Conservation (phyloP, 176 grass and related monocot species). For the Stipa capillata region DNA sequence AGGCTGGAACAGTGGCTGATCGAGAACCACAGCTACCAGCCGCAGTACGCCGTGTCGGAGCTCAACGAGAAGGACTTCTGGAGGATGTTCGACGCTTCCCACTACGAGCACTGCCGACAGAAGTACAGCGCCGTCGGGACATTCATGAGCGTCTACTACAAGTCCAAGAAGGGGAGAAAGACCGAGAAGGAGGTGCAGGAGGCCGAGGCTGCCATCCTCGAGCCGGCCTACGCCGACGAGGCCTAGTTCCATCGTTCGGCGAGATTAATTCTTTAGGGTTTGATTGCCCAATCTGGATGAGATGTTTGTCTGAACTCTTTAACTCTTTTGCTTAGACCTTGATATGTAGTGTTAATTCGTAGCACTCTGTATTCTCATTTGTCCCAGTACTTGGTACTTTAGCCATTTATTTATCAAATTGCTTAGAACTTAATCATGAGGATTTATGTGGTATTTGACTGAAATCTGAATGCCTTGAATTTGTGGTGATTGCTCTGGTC, state of each 20-base stretch:
- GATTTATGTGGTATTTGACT: background rate
- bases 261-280: background rate
- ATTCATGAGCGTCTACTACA: slow-evolving; percentile 98
- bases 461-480: background rate
- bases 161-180: slow-evolving; percentile 97
- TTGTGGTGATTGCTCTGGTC: background rate
- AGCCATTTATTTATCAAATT: background rate
- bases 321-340: background rate
- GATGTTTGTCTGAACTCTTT: background rate
- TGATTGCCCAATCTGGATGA: background rate
- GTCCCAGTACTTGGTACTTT: background rate
- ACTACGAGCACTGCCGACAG: slow-evolving; percentile 76
- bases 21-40: slow-evolving; percentile 95
- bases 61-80: slow-evolving; percentile 96
- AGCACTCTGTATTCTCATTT: background rate
- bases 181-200: slow-evolving; percentile 99
- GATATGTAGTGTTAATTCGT: background rate
- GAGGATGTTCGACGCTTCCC: slow-evolving; percentile 86
- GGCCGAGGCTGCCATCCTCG: slow-evolving; percentile 83
- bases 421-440: background rate
- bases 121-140: slow-evolving; percentile 79
- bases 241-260: slow-evolving; percentile 8
- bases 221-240: slow-evolving; percentile 73
- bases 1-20: slow-evolving; percentile 84
- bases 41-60: slow-evolving; percentile 88